Conservation (phyloP, 805 yeast species). For the Zygotorulaspora chibaensis region DNA sequence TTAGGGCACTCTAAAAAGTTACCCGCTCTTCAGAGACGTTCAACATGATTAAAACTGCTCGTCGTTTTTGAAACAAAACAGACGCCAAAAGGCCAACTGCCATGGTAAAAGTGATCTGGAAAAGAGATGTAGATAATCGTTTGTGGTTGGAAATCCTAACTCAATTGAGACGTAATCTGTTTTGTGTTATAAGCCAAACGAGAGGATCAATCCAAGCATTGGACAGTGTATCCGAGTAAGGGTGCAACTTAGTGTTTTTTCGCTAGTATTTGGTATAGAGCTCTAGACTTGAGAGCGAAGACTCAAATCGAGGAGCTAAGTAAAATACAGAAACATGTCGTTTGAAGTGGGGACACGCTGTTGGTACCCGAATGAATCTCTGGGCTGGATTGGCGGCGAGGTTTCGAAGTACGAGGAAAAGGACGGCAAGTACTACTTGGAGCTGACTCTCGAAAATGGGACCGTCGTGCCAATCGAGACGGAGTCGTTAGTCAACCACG, state of each 20-base stretch:
- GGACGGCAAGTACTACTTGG: conserved; percentile 44
- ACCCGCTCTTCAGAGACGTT: neutral
- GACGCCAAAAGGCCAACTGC: conserved; percentile 1
- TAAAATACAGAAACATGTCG: conserved; percentile 24
- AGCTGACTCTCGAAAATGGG: conserved; percentile 50
- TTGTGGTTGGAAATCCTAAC: neutral
- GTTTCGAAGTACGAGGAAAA: conserved; percentile 43
- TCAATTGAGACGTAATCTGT: no score
- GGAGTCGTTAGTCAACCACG: conserved; percentile 32
- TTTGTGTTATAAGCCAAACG: no score
- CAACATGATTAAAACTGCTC: neutral
- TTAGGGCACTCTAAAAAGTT: neutral
- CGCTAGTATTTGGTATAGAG: no score
- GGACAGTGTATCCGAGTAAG: no score
- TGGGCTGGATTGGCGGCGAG: conserved; percentile 72
- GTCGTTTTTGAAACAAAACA: conserved; percentile 3
- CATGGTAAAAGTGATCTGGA: neutral
- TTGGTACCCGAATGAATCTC: conserved; percentile 67
- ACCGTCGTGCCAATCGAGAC: conserved; percentile 47
- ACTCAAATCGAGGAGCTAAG: neutral
- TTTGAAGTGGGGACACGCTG: conserved; percentile 63
- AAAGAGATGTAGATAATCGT: no score
- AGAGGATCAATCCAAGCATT: no score
- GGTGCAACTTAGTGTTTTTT: no score
- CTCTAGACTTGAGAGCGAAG: no score